Evolutionary conservation across 2,329 filamentous ascomycete genomes (phyloP).

Genomic region (Microdochium bolleyi): DNA sequence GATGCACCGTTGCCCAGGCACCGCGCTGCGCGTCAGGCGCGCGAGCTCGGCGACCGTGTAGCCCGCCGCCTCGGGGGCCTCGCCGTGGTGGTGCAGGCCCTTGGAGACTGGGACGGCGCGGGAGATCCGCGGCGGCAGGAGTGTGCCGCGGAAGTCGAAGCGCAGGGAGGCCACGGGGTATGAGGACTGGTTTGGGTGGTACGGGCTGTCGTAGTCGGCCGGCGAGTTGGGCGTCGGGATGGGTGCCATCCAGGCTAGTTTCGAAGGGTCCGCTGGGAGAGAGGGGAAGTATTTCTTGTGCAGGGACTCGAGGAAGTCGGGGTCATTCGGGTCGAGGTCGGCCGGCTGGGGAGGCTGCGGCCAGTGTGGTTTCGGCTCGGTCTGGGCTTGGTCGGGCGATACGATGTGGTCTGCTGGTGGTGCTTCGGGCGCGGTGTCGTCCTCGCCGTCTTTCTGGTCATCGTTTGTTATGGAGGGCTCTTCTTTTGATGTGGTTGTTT

Average conservation of each 20-base stretch:
- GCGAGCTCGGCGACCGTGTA: conserved; percentile 88
- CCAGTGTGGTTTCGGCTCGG: conserved; percentile 46
- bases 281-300: conserved; percentile 92
- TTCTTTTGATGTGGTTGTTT: conserved; percentile 1
- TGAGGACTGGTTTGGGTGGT: conserved; percentile 68
- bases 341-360: conserved; percentile 47
- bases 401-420: neutral
- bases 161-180: conserved; percentile 72
- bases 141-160: conserved; percentile 77
- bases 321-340: conserved; percentile 75
- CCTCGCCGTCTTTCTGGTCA: conserved; percentile 1
- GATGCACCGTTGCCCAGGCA: conserved; percentile 81
- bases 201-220: conserved; percentile 64
- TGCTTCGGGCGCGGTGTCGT: neutral
- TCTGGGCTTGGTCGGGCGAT: conserved; percentile 19
- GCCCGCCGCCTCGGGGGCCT: conserved; percentile 86
- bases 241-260: conserved; percentile 84
- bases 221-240: conserved; percentile 55
- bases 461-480: neutral
- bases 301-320: conserved; percentile 74
- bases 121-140: conserved; percentile 71
- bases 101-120: conserved; percentile 66
- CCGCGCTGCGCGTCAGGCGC: conserved; percentile 69
- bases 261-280: conserved; percentile 75
- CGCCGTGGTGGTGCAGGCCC: conserved; percentile 88